Evolutionary conservation across 2,329 filamentous ascomycete species (phyloP), one percentile per base, ranked within the genome.

Genomic region (Fusarium sp.): DNA sequence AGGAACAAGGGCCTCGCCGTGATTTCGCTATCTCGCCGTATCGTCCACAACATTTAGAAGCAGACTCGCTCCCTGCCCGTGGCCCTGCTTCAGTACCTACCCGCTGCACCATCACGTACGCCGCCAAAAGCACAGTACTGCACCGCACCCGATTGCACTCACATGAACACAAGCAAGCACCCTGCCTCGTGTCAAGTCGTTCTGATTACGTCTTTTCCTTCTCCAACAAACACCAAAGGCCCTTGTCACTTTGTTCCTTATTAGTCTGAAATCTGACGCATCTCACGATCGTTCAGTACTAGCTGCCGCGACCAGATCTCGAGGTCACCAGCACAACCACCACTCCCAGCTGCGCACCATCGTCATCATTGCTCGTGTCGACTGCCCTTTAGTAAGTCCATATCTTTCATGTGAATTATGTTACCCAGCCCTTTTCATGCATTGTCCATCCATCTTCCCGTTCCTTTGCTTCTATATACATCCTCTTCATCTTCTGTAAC

Each of bases 231-330:
- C 48, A 65, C 21, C 41, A 41, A 49, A 58, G 57, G 48, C 46
- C 62, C 66, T 72, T 73, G 66, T 56, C 66, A 48, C 41, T 20
- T 63, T 47, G 42, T 57, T 61, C 18, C 58, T 54, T 39, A 42
- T 66, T 62, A 47, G 54, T 57, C 55, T 55, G 23, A 56, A 61
- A 54, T 33, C 52, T 57, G 57, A 70, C 49, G 49, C 44, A 56
- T 67, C 47, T 69, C 69, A 69, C 63, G 66, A 72, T 73, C 56
- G 58, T 62, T 72, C 66, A 44, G 71, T 73, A 56, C 66, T 70
- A 73, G 71, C 61, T 66, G 71, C 66, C 57, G 66, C 60, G 57
- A 67, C 58, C 52, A 70, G 52, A 68, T 62, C 63, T 70, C 53
- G 66, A 70, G 63, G 64, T 62, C 69, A 72, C 56, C 60, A 64